These are phyloP conservation scores for Chimonanthus praecox DNA, from an alignment of 164 flowering plant genomes.

Conservation along the genomic window DNA sequence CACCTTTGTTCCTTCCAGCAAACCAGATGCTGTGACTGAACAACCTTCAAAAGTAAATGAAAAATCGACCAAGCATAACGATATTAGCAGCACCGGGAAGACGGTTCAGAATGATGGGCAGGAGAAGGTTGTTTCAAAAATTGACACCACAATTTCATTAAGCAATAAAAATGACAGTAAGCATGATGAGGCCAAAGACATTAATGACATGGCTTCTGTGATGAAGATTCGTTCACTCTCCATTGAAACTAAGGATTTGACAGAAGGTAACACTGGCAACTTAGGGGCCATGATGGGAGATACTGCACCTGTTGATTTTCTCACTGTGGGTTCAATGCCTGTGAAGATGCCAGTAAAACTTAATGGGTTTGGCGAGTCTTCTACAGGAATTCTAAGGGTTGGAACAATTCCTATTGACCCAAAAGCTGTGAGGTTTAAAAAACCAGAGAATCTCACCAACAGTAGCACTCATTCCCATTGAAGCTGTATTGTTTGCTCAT, in stretches of 20 bases:
- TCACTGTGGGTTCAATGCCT: conserved; percentile 53
- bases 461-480: neutral
- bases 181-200: conserved; percentile 15
- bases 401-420: conserved; percentile 70
- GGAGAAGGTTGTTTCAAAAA: conserved; percentile 11
- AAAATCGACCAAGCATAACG: conserved; percentile 10
- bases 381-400: conserved; percentile 39
- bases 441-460: conserved; percentile 6
- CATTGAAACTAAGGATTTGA: conserved; percentile 22
- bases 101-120: conserved; percentile 2
- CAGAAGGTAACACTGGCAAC: conserved; percentile 18
- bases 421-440: conserved; percentile 27
- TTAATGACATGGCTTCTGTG: conserved; percentile 22
- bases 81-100: conserved; percentile 13
- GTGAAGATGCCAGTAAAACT: conserved; percentile 56
- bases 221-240: conserved; percentile 48
- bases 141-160: conserved; percentile 1
- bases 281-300: conserved; percentile 3
- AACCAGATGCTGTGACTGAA: neutral
- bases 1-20: neutral
- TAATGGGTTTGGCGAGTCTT: conserved; percentile 34
- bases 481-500: neutral
- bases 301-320: conserved; percentile 25
- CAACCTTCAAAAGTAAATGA: conserved; percentile 16
- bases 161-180: conserved; percentile 8